Base-by-base conservation (phyloP, 139 green algal genomes). In the Coccomyxa sp. region DNA sequence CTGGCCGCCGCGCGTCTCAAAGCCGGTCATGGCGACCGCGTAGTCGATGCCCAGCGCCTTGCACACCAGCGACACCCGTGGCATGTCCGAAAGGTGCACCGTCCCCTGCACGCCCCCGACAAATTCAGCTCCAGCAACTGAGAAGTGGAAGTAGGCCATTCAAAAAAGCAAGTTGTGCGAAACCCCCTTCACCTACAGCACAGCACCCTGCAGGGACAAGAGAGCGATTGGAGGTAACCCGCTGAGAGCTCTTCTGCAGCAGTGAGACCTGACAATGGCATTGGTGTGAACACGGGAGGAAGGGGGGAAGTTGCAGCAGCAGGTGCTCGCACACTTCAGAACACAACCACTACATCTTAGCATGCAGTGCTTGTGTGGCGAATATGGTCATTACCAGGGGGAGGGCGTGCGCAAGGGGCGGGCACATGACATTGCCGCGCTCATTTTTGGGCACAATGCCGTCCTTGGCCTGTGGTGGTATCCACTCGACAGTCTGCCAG, bases 401-500 rank as follows among this genome's bases (percentile, higher is more conserved):
- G 76, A 98, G 84, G 0, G 32, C 51, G 0, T 80, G 28, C 0
- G 85, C 83, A 25, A 96, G 87, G 28, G 95, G 95, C 32, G 95
- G 95, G 18, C 87, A 89, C 79, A 97, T 91, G n/a, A 98, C 90
- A 80, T 96, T 96, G 79, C 93, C 93, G 0, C 90, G 90, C 25
- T 93, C 91, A 83, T 97, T 97, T 28, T 89, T 91, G 23, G 95
- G 95, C 79, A 98, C 94, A 23, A 88, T 86, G 75, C 95, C 94
- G 67, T 88, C 87, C 58, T 67, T 63, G 18, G 93, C 95, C 10
- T 82, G 76, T 12, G 90, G 88, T 13, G 90, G 82, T 57, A 58
- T 66, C 90, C 88, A 95, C 11, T 68, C 68, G 27, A 87, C 75
- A 4, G 94, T 97, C 91, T 98, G 95, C 95, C 95, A 97, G 25